Evolutionary conservation across 768 basidiomycete species (phyloP), one percentile per base, ranked within the genome.

Genomic region (Lactifluus rugatus): DNA sequence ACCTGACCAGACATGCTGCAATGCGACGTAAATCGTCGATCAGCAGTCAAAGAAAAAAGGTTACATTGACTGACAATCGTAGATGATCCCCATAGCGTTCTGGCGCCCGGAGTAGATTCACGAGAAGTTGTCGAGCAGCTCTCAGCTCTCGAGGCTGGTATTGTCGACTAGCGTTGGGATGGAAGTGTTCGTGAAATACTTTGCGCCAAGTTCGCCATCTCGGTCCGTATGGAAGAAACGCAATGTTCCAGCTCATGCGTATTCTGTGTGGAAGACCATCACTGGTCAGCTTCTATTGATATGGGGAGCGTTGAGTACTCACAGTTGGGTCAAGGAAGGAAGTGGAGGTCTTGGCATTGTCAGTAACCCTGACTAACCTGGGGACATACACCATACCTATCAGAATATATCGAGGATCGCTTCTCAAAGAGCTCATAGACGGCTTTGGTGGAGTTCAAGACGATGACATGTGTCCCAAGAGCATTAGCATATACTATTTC

Each of bases 401-500:
- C 62, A 39, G 56, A 62, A 45, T 64, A 64, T 14, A 64, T 55
- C 34, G 61, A 58, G 19, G 58, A 61, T 56, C 58, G 56, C 56
- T 62, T 62, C 53, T 62, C 63, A 16, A 64, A 55, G 46, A 64
- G 54, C 39, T 64, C 63, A 13, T 49, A 57, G 17, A 48, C 61
- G 37, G 60, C 52, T 26, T 58, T 54, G 7, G 51, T 59, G 57
- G 74, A 75, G 66, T 77, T 81, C 31, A 84, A 67, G 31, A 45
- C 23, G 58, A 25, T 49, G 37, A 64, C 45, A 36, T 63, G 56
- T 3, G 26, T 52, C 23, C 62, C 62, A 11, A 64, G 51, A n/a
- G 51, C 26, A 28, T 62, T 49, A 31, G 50, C 50, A n/a, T 64
- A 42, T 17, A 62, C 50, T 36, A 64, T 48, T 42, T 61, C 60